Base-by-base conservation (phyloP, 1,284 basidiomycete genomes). In the Cryptococcus amylolentus region DNA sequence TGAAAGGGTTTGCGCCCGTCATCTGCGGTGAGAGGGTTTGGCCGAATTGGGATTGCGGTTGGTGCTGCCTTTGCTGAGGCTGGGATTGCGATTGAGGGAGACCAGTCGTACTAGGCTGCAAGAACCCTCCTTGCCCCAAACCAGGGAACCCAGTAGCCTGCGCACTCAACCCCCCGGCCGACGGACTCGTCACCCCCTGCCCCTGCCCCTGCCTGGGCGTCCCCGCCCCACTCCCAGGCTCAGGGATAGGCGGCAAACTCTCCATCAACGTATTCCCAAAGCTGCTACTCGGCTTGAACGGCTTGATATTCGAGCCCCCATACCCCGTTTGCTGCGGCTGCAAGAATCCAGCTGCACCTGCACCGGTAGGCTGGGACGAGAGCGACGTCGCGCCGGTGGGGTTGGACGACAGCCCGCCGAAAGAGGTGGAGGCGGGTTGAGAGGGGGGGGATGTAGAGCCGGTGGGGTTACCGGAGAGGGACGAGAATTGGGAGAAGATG, bases 231-330 rank as follows among this genome's bases (percentile, higher is more conserved):
- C 40, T 31, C 37, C 51, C 49, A 13, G 66, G 65, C 55, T 72
- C 71, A 0, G 57, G 55, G 16, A 74, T 67, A 2, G 88, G 81
- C 3, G 90, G 89, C 27, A 95, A 77, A 1, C 85, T 84, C 57
- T 90, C 88, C 54, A 93, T 74, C 35, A 95, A 75, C 14, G 85
- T 84, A 40, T 88, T 86, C 37, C 93, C 93, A 72, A 97, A 97
- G 35, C 85, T 88, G 1, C 88, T 91, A 0, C 88, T 84, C 2
- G 93, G 93, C 74, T 94, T 92, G 83, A 97, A 97, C 2, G 89
- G 82, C 75, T 91, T 93, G 63, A 96, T 70, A 5, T 61, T 62
- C 16, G 75, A 78, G 2, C 87, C 88, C 27, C 82, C 80, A 65
- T 88, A 90, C 1, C 93, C 93, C 1, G 93, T 96, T 40, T 80